Base-by-base conservation (phyloP, 192 early-diverging fungal genomes). In the Linnemannia elongata region DNA sequence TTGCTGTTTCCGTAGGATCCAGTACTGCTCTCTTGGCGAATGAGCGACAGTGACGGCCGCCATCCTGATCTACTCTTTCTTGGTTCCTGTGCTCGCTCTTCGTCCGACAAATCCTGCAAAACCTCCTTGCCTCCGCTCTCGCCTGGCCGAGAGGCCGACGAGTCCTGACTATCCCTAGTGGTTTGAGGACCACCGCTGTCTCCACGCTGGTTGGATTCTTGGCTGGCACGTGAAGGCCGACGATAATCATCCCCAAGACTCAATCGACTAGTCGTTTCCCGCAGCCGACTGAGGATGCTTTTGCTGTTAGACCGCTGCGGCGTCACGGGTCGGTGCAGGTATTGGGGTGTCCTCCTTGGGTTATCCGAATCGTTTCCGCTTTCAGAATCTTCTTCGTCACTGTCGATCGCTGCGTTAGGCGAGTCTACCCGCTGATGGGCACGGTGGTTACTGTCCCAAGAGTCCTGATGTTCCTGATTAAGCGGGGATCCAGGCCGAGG, bases 21-120 rank as follows among this genome's bases (percentile, higher is more conserved):
- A 36, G 30, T 75, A 44, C 83, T 85, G 44, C 78, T 85, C 76
- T 85, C 83, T 38, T 85, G 83, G 24, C 83, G 77, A 49, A 85
- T 85, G 52, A 85, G 36, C 27, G 83, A 85, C 1, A 85, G 69
- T 22, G 83, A 85, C 0, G 83, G 83, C 27, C 83, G 72, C 83
- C 83, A 85, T 38, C 73, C 74, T 2, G 83, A 80, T n/a, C 68
- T 54, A 72, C 83, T 85, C 74, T 79, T 76, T 27, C 83, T 74
- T 15, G 73, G 83, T 36, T 85, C 83, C 38, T 63, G 63, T n/a
- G 71, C 78, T 35, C 76, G 70, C 22, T 80, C 83, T 42, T 80
- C 83, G 35, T 86, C 84, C 8, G 79, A 77, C 42, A 81, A 38
- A 57, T 81, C 78, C 60, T 81, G 79, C 42, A 85, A n/a, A 7